Evolutionary conservation across 441 rosid species (phyloP).

Genomic region (Hura crepitans): DNA sequence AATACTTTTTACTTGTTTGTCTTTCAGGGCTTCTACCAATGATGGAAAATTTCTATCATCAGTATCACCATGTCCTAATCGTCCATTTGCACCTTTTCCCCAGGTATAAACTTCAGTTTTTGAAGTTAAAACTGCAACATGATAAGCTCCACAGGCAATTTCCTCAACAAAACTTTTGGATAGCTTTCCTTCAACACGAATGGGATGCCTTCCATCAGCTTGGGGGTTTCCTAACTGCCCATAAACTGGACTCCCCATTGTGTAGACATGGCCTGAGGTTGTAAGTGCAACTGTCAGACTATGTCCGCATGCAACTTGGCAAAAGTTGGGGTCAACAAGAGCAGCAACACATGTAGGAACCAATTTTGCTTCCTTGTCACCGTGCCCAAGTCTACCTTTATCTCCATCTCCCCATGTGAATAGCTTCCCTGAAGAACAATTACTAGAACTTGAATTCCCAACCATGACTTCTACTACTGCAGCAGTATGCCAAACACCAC

Average conservation of each 20-base stretch:
- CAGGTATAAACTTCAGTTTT: slow-evolving; percentile 94
- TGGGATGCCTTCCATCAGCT: slow-evolving; percentile 79
- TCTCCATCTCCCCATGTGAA: slow-evolving; percentile 99
- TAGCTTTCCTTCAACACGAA: slow-evolving; percentile 82
- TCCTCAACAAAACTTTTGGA: slow-evolving; percentile 81
- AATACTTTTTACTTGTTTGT: slow-evolving; percentile 91
- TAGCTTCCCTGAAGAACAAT: slow-evolving; percentile 85
- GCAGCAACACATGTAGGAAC: slow-evolving; percentile 97
- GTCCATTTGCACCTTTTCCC: slow-evolving; percentile 98
- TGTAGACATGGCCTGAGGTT: slow-evolving; percentile 78
- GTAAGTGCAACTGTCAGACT: slow-evolving; percentile 86
- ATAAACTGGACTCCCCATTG: slow-evolving; percentile 92
- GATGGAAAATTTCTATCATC: slow-evolving; percentile 87
- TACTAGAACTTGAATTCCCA: slow-evolving; percentile 83
- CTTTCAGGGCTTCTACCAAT: slow-evolving; percentile 80
- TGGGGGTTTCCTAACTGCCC: slow-evolving; percentile 93
- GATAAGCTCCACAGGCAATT: slow-evolving; percentile 93
- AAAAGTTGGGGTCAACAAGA: slow-evolving; percentile 87
- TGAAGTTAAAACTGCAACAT: slow-evolving; percentile 86
- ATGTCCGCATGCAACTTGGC: slow-evolving; percentile 92
- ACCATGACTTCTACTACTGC: slow-evolving; percentile 97
- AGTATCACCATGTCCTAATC: slow-evolving; percentile 87
- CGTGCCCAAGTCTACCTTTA: slow-evolving; percentile 91
- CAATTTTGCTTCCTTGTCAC: slow-evolving; percentile 83
- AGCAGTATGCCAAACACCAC: slow-evolving; percentile 99